phyloP scores from a whole-genome alignment of 2,329 filamentous ascomycete genomes.

The Eurotiales sp. region DNA sequence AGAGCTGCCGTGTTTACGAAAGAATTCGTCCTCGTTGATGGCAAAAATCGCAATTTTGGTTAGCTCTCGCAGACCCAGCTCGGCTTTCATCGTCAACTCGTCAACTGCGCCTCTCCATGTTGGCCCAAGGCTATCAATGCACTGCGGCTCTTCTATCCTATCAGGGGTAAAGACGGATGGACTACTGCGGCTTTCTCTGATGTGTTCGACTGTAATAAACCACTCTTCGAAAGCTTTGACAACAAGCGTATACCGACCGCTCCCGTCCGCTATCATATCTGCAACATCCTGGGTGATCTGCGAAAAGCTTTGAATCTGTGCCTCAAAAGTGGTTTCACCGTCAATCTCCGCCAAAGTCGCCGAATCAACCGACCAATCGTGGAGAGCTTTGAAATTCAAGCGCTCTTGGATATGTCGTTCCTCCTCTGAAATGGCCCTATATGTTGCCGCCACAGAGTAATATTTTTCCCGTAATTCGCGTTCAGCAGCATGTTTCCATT shows the following conservation, averaged over 20 bases:
- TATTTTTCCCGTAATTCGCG: slow-evolving; percentile 31
- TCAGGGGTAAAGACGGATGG: background rate
- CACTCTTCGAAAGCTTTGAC: slow-evolving; percentile 35
- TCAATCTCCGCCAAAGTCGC: slow-evolving; percentile 19
- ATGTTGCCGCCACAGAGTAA: slow-evolving; percentile 31
- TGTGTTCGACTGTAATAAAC: slow-evolving; percentile 27
- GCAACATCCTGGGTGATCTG: slow-evolving; percentile 37
- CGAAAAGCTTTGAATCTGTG: slow-evolving; percentile 38
- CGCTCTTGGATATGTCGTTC: slow-evolving; percentile 32
- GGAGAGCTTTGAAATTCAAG: slow-evolving; percentile 34
- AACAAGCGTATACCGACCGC: slow-evolving; percentile 28
- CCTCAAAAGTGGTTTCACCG: slow-evolving; percentile 27
- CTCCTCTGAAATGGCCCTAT: slow-evolving; percentile 27
- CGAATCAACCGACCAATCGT: slow-evolving; percentile 31
- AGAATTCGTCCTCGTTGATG: slow-evolving; percentile 23
- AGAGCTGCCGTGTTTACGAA: background rate
- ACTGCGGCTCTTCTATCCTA: slow-evolving; percentile 17
- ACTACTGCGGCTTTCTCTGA: slow-evolving; percentile 19
- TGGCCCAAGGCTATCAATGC: slow-evolving; percentile 33
- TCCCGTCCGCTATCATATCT: slow-evolving; percentile 24
- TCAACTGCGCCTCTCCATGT: slow-evolving; percentile 33
- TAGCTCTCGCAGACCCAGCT: slow-evolving; percentile 32
- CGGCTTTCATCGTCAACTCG: slow-evolving; percentile 29
- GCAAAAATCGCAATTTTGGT: slow-evolving; percentile 34
- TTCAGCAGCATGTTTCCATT: slow-evolving; percentile 31